Conservation (phyloP, 768 basidiomycete species). For the Sarcodon aspratus region DNA sequence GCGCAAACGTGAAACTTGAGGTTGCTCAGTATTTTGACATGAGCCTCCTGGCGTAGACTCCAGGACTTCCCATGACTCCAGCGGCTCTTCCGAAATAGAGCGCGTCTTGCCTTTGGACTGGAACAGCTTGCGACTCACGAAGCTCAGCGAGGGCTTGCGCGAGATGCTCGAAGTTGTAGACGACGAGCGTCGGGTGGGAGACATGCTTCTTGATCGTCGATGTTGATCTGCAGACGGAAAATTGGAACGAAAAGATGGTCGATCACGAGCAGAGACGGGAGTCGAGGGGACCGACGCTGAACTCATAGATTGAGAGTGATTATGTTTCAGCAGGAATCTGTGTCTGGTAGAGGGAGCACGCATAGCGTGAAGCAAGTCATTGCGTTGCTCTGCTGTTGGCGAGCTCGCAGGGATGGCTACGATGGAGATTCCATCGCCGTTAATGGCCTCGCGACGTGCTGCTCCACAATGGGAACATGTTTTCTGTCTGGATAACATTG, state of each 20-base stretch:
- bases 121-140: not conserved
- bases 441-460: not conserved
- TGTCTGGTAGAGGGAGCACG: not conserved
- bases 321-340: not conserved
- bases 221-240: not conserved
- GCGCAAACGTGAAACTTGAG: constrained; percentile 16
- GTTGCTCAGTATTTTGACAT: not conserved
- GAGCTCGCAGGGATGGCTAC: too few species aligned
- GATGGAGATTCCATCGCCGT: too few species aligned
- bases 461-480: not conserved
- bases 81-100: constrained; percentile 12
- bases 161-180: not conserved
- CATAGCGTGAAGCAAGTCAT: too few species aligned
- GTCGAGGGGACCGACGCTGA: not conserved
- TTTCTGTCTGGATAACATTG: not conserved
- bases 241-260: not conserved
- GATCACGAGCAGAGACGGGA: not conserved
- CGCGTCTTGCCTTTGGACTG: not conserved
- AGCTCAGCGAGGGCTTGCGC: not conserved
- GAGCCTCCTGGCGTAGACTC: constrained; percentile 8
- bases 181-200: not conserved
- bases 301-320: not conserved
- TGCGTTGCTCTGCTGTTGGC: too few species aligned
- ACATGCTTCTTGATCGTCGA: not conserved
- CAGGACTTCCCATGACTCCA: constrained; percentile 38